Evolutionary conservation across 2,329 filamentous ascomycete genomes (phyloP), one percentile per base, ranked within the genome.

Genomic region (Basipetospora chlamydospora): DNA sequence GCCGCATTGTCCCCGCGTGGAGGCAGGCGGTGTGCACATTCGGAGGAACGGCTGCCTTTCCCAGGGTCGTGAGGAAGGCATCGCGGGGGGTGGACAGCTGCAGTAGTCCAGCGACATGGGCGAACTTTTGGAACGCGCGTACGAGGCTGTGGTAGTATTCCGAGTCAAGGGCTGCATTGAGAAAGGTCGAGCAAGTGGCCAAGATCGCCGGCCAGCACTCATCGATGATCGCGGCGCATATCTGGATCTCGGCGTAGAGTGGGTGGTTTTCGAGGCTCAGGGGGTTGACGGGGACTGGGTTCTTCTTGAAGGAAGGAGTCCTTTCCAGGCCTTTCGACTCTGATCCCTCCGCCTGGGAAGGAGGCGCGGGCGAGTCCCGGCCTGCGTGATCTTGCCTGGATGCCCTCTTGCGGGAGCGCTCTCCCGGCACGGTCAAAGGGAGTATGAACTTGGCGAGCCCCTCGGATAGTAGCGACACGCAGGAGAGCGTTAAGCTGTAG

Each of bases 191-290:
- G 48, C 86, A 95, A 2, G 86, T 90, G 1, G 90, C 88, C 33
- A 98, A 70, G 26, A 96, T 78, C 10, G 90, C 90, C 32, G 90
- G 90, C 90, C 90, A 98, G 54, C 88, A 96, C 45, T 83, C 72
- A 4, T 92, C 84, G 17, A 98, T 80, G 38, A 98, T 80, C 8
- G 70, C 70, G 10, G 85, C 84, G 47, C 84, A 88, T 2, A 76
- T 74, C 48, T 77, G 73, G 39, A 96, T 75, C 34, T 85, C 80
- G 1, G 64, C 53, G 36, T 77, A 68, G 7, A 85, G 64, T 1
- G 81, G 70, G 49, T 92, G 83, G 26, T 80, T 74, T 42, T 78
- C 73, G 6, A 93, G 57, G 2, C 68, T 67, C 3, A 98, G 61
- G 2, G 90, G 90, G 52, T 98, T 98, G 13, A 88, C 60, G 1